phyloP scores from a whole-genome alignment of 2,329 filamentous ascomycete species.

The Boeremia exigua region DNA sequence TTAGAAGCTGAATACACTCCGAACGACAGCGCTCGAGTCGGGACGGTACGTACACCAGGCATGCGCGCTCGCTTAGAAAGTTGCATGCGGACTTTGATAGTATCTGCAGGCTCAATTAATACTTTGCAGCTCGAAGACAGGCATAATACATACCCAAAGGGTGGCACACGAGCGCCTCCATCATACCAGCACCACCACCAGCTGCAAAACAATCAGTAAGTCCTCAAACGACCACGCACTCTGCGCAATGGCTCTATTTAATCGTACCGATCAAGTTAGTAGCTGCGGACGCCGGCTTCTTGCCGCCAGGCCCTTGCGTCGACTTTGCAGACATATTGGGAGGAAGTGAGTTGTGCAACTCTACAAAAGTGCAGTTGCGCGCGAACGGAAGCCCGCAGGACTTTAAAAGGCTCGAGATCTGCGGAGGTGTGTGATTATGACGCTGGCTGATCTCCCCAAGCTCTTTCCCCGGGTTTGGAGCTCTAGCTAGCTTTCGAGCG shows the following conservation, averaged over 20 bases:
- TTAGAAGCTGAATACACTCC: conserved; percentile 13
- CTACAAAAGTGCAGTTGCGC: neutral
- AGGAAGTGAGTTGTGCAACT: conserved; percentile 12
- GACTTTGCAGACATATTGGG: conserved; percentile 65
- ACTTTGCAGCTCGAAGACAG: neutral
- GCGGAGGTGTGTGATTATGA: conserved; percentile 19
- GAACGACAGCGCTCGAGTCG: neutral
- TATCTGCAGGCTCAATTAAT: conserved; percentile 66
- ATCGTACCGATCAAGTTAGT: conserved; percentile 86
- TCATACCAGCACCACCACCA: conserved; percentile 97
- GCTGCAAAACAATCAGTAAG: conserved; percentile 60
- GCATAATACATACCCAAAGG: conserved; percentile 71
- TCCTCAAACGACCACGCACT: neutral
- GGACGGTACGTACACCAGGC: conserved; percentile 69
- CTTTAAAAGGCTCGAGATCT: neutral
- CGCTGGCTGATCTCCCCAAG: conserved; percentile 16
- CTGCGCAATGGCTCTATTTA: neutral
- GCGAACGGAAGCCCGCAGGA: neutral
- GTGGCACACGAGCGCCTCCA: conserved; percentile 96
- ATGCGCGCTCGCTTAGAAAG: conserved; percentile 83
- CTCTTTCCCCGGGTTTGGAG: conserved; percentile 21
- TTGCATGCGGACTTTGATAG: conserved; percentile 99
- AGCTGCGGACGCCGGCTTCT: conserved; percentile 81
- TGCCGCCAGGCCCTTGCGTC: conserved; percentile 64
- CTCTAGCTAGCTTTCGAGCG: conserved; percentile 25